Evolutionary conservation across 176 grass and related monocot genomes (phyloP).

Genomic region (Carex cristatella): DNA sequence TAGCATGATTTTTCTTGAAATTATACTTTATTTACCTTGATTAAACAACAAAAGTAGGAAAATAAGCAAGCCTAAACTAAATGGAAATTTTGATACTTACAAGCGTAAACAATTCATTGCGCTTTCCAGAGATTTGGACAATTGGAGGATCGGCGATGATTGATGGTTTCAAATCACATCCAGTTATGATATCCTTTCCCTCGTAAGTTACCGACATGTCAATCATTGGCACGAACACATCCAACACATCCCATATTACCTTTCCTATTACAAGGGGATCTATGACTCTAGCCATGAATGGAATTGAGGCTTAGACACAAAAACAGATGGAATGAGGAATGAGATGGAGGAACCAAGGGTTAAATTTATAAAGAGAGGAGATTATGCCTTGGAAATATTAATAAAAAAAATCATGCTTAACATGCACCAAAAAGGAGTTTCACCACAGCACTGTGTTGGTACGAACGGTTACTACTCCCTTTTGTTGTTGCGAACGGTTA

Average conservation of each 20-base stretch:
- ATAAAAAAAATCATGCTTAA: neutral
- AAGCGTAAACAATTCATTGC: slow-evolving; percentile 24
- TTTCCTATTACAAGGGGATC: slow-evolving; percentile 39
- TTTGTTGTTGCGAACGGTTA: neutral
- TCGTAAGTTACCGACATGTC: slow-evolving; percentile 29
- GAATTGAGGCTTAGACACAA: neutral
- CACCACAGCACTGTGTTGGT: neutral
- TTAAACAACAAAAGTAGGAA: neutral
- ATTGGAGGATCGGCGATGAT: slow-evolving; percentile 18
- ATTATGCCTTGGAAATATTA: too few species aligned
- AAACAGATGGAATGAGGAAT: neutral
- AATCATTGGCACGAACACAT: slow-evolving; percentile 33
- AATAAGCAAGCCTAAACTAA: neutral
- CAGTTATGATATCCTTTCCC: slow-evolving; percentile 33
- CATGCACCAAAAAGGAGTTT: neutral
- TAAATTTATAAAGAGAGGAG: neutral
- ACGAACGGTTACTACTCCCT: neutral
- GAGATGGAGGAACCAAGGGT: neutral
- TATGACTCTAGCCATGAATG: slow-evolving; percentile 27
- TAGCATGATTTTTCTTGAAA: neutral
- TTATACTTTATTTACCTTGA: neutral
- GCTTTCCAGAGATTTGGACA: slow-evolving; percentile 26
- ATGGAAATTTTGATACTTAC: neutral
- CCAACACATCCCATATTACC: slow-evolving; percentile 39
- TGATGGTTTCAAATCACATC: slow-evolving; percentile 38